Conservation (phyloP, 1,139 yeast species). For the Tardiomyces blankii region DNA sequence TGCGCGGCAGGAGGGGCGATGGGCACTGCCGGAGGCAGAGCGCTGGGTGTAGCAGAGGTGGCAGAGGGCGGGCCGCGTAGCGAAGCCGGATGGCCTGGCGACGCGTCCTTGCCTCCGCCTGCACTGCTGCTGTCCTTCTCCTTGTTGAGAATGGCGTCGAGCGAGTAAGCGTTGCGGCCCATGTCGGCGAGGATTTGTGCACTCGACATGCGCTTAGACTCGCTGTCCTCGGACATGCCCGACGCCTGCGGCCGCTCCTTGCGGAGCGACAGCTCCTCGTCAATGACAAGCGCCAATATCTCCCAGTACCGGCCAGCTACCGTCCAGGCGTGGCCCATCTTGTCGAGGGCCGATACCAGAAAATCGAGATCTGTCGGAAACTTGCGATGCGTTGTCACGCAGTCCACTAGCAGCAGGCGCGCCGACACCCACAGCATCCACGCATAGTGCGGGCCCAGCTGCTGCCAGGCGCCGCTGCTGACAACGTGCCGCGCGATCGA, state of each 20-base stretch:
- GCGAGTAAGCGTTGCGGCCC: constrained; percentile 15
- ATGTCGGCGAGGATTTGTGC: constrained; percentile 14
- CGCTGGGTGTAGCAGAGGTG: not conserved
- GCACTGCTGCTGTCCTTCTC: not conserved
- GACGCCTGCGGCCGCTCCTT: constrained; percentile 4
- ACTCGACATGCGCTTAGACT: constrained; percentile 5
- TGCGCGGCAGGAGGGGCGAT: not conserved
- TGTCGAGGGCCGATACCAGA: constrained; percentile 17
- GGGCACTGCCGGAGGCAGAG: not conserved
- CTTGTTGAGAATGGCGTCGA: constrained; percentile 12
- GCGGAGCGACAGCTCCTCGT: constrained; percentile 20
- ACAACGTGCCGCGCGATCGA: constrained; percentile 15
- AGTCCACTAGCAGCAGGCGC: constrained; percentile 27
- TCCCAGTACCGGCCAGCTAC: constrained; percentile 23
- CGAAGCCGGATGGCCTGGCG: not conserved
- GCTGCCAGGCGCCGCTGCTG: constrained; percentile 14
- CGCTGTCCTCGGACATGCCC: constrained; percentile 2
- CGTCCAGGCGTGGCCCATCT: constrained; percentile 22
- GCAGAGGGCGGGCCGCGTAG: not conserved
- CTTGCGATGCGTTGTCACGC: constrained; percentile 16
- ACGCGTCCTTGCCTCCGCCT: not conserved
- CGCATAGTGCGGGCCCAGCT: constrained; percentile 27
- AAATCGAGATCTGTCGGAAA: constrained; percentile 17
- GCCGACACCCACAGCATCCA: constrained; percentile 28
- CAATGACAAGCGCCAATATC: constrained; percentile 21